Evolutionary conservation across 2,329 filamentous ascomycete species (phyloP).

Genomic region (Fusarium pseudoanthophilum): DNA sequence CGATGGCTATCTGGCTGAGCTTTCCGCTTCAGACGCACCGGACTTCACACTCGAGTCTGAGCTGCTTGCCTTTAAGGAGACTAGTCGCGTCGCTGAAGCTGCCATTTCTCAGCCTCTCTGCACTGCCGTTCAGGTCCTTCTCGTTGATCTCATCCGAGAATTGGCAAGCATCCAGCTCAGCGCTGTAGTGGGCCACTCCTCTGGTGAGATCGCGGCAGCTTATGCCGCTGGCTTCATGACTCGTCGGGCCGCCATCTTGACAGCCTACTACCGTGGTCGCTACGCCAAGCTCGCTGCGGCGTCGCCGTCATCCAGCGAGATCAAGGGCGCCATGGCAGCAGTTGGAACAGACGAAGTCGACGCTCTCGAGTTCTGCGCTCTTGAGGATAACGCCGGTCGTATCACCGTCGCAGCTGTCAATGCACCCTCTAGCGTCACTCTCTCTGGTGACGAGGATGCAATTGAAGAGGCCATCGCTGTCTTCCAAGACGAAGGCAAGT

Average conservation of each 20-base stretch:
- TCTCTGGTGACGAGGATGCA: slow-evolving; percentile 47
- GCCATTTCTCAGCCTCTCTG: slow-evolving; percentile 5
- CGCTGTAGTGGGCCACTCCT: slow-evolving; percentile 56
- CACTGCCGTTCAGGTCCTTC: background rate
- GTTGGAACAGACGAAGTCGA: background rate
- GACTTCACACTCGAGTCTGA: background rate
- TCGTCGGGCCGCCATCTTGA: slow-evolving; percentile 47
- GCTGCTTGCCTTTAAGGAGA: background rate
- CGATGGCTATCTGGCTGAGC: background rate
- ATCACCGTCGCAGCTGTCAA: slow-evolving; percentile 1
- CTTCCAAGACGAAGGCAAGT: slow-evolving; percentile 4
- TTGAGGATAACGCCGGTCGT: background rate
- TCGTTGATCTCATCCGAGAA: background rate
- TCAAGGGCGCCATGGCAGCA: background rate
- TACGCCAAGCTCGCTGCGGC: slow-evolving; percentile 2
- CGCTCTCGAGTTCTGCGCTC: background rate
- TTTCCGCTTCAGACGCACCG: background rate
- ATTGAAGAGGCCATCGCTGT: slow-evolving; percentile 26
- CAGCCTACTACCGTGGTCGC: slow-evolving; percentile 9
- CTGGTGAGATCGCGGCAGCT: slow-evolving; percentile 42
- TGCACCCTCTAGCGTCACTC: background rate
- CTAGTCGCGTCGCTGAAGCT: background rate
- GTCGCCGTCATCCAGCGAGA: background rate
- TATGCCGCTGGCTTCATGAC: slow-evolving; percentile 3
- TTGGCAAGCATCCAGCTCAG: slow-evolving; percentile 45